These are phyloP conservation scores for Neocatenulostroma microsporum DNA, from an alignment of 2,329 filamentous ascomycete genomes.

Conservation along the genomic window DNA sequence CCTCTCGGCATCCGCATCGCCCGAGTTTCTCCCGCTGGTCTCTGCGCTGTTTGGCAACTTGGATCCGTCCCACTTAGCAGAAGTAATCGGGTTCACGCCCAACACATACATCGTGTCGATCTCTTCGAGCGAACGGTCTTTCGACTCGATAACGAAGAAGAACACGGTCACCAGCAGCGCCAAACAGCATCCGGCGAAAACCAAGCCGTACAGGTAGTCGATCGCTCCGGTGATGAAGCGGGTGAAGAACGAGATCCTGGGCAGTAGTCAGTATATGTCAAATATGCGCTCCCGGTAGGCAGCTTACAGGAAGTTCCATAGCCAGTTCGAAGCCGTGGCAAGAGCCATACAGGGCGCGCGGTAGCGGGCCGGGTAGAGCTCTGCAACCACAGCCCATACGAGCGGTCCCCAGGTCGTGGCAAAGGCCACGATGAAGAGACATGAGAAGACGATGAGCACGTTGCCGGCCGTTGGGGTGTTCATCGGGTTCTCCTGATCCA, in stretches of 20 bases:
- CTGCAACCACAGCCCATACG: slow-evolving; percentile 59
- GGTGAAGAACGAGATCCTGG: slow-evolving; percentile 28
- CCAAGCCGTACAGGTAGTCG: slow-evolving; percentile 33
- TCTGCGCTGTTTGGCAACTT: slow-evolving; percentile 21
- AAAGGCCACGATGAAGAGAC: slow-evolving; percentile 58
- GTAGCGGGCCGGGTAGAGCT: slow-evolving; percentile 50
- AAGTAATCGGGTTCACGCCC: slow-evolving; percentile 29
- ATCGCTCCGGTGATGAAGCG: slow-evolving; percentile 33
- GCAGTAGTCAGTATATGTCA: background rate
- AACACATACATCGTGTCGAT: slow-evolving; percentile 35
- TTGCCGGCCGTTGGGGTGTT: slow-evolving; percentile 43
- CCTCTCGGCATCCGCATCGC: slow-evolving; percentile 23
- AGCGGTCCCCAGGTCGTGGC: slow-evolving; percentile 63
- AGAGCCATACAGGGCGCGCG: slow-evolving; percentile 49
- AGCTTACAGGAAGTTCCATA: slow-evolving; percentile 27
- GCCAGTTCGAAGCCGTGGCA: slow-evolving; percentile 56
- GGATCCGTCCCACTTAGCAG: slow-evolving; percentile 22
- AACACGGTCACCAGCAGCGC: slow-evolving; percentile 28
- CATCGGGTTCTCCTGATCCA: slow-evolving; percentile 23
- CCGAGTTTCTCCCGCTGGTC: slow-evolving; percentile 24
- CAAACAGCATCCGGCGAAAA: slow-evolving; percentile 32
- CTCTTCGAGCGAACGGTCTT: slow-evolving; percentile 32
- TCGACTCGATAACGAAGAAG: slow-evolving; percentile 33
- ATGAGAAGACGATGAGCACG: slow-evolving; percentile 60
- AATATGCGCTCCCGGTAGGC: background rate